Percentiles rank a stretch among this genome's conserved stretches.
phyloP scores from a whole-genome alignment of 164 flowering plant genomes.

The Chimonanthus salicifolius region DNA sequence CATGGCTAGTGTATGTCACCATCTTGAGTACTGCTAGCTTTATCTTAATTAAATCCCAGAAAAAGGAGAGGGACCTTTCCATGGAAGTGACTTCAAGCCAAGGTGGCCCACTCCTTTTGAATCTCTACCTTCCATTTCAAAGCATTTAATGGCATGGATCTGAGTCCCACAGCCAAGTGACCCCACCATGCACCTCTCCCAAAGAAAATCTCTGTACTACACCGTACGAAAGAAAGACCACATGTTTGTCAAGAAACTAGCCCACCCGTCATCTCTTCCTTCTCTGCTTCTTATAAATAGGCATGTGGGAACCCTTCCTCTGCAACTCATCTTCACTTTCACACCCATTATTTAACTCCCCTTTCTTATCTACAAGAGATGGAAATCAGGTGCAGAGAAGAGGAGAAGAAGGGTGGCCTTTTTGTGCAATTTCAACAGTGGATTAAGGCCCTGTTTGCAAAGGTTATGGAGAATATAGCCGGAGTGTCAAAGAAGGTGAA shows the following conservation, averaged over 20 bases:
- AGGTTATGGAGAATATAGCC: slow-evolving; percentile 10
- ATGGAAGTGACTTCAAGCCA: neutral
- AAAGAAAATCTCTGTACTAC: slow-evolving; percentile 24
- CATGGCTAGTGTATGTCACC: neutral
- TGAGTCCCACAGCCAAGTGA: slow-evolving; percentile 16
- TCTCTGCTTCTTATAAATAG: neutral
- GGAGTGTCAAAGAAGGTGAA: slow-evolving; percentile 20
- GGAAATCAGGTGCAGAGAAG: slow-evolving; percentile 26
- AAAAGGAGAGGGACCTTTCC: neutral
- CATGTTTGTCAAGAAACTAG: slow-evolving; percentile 11
- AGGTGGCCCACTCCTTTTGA: neutral
- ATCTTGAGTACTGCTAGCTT: neutral
- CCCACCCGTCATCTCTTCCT: neutral
- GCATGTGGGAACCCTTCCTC: neutral
- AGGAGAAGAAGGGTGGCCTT: slow-evolving; percentile 26
- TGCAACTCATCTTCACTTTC: neutral
- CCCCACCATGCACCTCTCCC: slow-evolving; percentile 8
- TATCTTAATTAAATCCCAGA: slow-evolving; percentile 1
- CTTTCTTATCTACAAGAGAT: slow-evolving; percentile 12
- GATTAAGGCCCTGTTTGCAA: slow-evolving; percentile 19
- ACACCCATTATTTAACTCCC: neutral
- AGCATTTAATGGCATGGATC: slow-evolving; percentile 6
- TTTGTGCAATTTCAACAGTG: slow-evolving; percentile 17
- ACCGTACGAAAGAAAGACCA: slow-evolving; percentile 19
- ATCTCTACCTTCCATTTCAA: neutral